A percentile compares a stretch with the other conserved stretches of the same genome.
Evolutionary conservation across 345 rosid species (phyloP).

Genomic region (Eucalyptus curtisii): DNA sequence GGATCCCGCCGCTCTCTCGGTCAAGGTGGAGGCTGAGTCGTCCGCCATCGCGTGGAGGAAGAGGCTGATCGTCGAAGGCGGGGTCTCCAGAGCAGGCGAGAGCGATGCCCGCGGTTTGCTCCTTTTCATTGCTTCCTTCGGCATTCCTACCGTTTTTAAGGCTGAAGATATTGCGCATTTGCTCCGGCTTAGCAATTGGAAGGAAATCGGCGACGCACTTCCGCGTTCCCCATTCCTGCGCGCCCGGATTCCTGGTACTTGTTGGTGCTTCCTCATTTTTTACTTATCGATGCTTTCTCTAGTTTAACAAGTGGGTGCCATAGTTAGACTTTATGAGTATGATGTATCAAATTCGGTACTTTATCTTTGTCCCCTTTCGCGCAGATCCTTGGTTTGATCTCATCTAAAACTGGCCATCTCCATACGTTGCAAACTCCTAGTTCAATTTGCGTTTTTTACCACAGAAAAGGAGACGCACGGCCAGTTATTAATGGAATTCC

Average conservation of each 20-base stretch:
- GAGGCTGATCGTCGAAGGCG: constrained; percentile 58
- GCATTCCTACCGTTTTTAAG: constrained; percentile 41
- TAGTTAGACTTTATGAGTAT: not conserved
- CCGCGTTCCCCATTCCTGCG: constrained; percentile 30
- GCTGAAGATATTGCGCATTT: constrained; percentile 45
- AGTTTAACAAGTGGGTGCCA: not conserved
- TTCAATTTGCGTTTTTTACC: not conserved
- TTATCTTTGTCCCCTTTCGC: not conserved
- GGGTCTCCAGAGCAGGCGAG: constrained; percentile 25
- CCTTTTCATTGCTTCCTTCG: constrained; percentile 47
- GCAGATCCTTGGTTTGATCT: not conserved
- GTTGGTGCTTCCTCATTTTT: not conserved
- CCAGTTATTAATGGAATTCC: not conserved
- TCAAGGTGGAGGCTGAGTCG: constrained; percentile 26
- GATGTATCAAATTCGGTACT: not conserved
- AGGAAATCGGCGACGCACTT: constrained; percentile 26
- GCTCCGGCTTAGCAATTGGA: constrained; percentile 21
- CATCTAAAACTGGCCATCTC: not conserved
- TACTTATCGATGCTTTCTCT: not conserved
- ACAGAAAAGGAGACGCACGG: not conserved
- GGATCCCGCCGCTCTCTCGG: not conserved
- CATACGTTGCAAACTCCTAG: not conserved
- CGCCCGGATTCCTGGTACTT: constrained; percentile 41
- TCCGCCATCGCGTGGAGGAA: constrained; percentile 59
- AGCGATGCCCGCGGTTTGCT: constrained; percentile 71